Conservation (phyloP, 805 yeast species). For the Yamadazyma akitaensis region DNA sequence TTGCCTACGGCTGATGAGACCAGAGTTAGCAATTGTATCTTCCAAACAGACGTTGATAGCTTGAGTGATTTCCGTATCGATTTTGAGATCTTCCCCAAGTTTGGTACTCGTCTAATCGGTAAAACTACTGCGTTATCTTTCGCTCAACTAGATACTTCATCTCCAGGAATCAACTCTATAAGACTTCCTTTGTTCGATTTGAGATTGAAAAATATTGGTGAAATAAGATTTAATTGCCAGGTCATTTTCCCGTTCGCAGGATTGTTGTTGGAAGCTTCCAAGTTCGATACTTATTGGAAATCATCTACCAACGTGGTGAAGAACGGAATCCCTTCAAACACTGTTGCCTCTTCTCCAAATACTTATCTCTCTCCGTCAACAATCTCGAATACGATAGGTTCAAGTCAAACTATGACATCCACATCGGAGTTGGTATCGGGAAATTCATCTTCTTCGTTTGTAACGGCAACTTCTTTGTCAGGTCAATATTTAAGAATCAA, state of each 20-base stretch:
- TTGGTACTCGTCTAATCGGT: slow-evolving; percentile 89
- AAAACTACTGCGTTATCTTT: slow-evolving; percentile 76
- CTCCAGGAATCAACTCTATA: slow-evolving; percentile 38
- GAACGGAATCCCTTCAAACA: slow-evolving; percentile 8
- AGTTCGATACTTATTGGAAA: slow-evolving; percentile 96
- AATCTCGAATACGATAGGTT: slow-evolving; percentile 16
- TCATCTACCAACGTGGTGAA: slow-evolving; percentile 60
- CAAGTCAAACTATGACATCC: slow-evolving; percentile 13
- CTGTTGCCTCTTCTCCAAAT: slow-evolving; percentile 28
- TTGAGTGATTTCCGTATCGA: slow-evolving; percentile 63
- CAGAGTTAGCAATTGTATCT: slow-evolving; percentile 57
- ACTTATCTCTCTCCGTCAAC: slow-evolving; percentile 37
- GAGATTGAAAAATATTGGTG: slow-evolving; percentile 79
- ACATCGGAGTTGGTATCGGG: slow-evolving; percentile 19
- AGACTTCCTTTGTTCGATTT: slow-evolving; percentile 79
- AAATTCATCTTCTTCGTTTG: slow-evolving; percentile 47
- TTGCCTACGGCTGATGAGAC: slow-evolving; percentile 67
- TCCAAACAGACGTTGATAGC: slow-evolving; percentile 77
- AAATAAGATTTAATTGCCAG: slow-evolving; percentile 70
- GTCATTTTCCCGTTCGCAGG: slow-evolving; percentile 89
- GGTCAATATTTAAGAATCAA: slow-evolving; percentile 74
- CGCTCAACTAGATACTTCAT: slow-evolving; percentile 36
- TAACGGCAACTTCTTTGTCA: slow-evolving; percentile 84
- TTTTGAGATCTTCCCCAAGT: slow-evolving; percentile 89
- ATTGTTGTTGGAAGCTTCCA: slow-evolving; percentile 76